Evolutionary conservation across 306 rosid genomes (phyloP).

Genomic region (Styphnolobium japonicum): DNA sequence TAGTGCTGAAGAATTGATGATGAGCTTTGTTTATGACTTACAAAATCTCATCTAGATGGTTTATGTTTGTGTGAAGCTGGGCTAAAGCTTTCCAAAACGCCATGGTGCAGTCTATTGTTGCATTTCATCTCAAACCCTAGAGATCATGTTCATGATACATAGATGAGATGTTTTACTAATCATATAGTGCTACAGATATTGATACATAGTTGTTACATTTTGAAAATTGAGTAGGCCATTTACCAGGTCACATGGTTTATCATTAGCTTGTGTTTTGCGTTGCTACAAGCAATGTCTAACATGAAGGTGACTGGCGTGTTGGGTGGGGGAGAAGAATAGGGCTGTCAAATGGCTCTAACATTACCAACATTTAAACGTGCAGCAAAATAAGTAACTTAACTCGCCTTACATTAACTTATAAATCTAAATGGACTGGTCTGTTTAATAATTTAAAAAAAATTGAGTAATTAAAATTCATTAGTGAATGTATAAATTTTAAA

Average conservation of each 20-base stretch:
- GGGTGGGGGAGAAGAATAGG: slow-evolving; percentile 22
- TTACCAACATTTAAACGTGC: no score
- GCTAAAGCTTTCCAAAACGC: slow-evolving; percentile 22
- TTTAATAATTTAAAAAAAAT: no score
- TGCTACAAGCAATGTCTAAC: slow-evolving; percentile 23
- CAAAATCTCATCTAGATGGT: slow-evolving; percentile 18
- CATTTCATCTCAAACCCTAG: slow-evolving; percentile 22
- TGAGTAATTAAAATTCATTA: no score
- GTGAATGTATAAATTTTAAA: no score
- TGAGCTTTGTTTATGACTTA: slow-evolving; percentile 12
- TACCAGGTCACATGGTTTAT: slow-evolving; percentile 26
- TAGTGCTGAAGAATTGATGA: slow-evolving; percentile 19
- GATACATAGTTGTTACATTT: slow-evolving; percentile 43
- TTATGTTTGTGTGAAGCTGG: slow-evolving; percentile 18
- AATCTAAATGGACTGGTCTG: no score
- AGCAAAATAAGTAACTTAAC: no score
- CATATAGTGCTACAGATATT: slow-evolving; percentile 41
- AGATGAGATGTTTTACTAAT: slow-evolving; percentile 34
- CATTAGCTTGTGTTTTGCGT: slow-evolving; percentile 18
- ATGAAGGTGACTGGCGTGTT: background rate
- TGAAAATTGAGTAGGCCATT: slow-evolving; percentile 29
- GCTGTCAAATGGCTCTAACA: no score
- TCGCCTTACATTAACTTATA: no score
- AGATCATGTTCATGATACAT: slow-evolving; percentile 33
- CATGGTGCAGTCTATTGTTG: slow-evolving; percentile 14